phyloP scores from a whole-genome alignment of 2,329 filamentous ascomycete species.

The Cladosporium cucumerinum region DNA sequence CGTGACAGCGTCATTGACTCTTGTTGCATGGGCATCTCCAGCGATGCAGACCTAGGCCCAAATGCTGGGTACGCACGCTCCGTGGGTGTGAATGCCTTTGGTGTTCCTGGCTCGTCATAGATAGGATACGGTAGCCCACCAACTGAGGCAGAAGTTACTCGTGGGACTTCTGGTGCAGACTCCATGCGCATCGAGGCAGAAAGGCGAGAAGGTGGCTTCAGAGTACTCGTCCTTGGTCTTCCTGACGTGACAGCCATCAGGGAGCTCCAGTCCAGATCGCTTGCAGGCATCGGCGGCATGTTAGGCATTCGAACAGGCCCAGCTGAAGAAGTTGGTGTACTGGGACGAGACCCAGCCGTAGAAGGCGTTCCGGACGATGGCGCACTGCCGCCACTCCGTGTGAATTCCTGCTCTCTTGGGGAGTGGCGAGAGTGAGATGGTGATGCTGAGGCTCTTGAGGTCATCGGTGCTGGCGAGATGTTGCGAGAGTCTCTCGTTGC shows the following conservation, averaged over 20 bases:
- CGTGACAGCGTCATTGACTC: conserved; percentile 18
- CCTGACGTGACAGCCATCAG: conserved; percentile 16
- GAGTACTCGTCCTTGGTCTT: background rate
- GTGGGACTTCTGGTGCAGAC: conserved; percentile 16
- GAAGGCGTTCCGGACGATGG: conserved; percentile 23
- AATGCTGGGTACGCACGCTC: conserved; percentile 42
- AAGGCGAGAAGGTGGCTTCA: conserved; percentile 12
- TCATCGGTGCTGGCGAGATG: conserved; percentile 27
- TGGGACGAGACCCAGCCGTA: conserved; percentile 25
- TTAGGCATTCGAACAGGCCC: conserved; percentile 20
- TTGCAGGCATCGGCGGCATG: conserved; percentile 27
- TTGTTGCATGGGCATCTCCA: conserved; percentile 19
- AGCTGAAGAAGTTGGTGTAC: conserved; percentile 25
- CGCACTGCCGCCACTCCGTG: conserved; percentile 19
- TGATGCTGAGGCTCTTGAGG: conserved; percentile 16
- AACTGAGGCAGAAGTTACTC: conserved; percentile 18
- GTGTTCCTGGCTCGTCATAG: conserved; percentile 31
- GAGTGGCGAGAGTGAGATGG: conserved; percentile 20
- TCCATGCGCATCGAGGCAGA: conserved; percentile 15
- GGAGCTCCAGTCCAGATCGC: conserved; percentile 33
- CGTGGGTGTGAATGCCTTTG: conserved; percentile 40
- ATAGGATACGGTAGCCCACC: conserved; percentile 15
- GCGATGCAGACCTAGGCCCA: conserved; percentile 18
- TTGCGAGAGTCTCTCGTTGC: conserved; percentile 20
- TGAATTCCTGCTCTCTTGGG: conserved; percentile 22